phyloP scores from a whole-genome alignment of 169 alveolate genomes.

The Plasmodium adleri region DNA sequence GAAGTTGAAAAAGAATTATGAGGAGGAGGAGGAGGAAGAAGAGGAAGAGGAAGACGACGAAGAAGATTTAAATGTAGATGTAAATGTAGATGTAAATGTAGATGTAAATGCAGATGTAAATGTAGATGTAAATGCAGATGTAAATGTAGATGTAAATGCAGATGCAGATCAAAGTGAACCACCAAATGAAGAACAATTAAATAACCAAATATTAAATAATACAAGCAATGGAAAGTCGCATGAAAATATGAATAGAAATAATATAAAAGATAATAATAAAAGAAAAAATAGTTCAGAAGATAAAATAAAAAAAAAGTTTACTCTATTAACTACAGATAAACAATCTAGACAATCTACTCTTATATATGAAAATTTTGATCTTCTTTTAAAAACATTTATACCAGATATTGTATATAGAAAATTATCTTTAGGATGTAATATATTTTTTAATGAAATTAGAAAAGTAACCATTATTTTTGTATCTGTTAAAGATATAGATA shows the following conservation, averaged over 20 bases:
- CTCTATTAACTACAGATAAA: neutral
- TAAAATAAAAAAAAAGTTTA: neutral
- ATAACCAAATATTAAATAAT: neutral
- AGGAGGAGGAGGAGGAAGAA: slow-evolving; percentile 7
- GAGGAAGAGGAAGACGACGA: neutral
- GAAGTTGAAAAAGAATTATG: slow-evolving; percentile 8
- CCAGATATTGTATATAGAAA: slow-evolving; percentile 85
- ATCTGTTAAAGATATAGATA: slow-evolving; percentile 84
- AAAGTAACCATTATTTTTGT: slow-evolving; percentile 85
- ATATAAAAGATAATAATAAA: neutral
- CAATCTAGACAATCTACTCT: neutral
- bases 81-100: too few relatives aligned
- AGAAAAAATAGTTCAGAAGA: neutral
- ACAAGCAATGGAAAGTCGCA: neutral
- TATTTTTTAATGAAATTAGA: slow-evolving; percentile 87
- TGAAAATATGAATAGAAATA: neutral
- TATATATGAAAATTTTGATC: slow-evolving; percentile 70
- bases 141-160: too few relatives aligned
- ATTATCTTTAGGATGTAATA: slow-evolving; percentile 82
- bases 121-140: too few relatives aligned
- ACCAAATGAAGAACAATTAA: too few relatives aligned
- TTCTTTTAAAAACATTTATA: slow-evolving; percentile 80
- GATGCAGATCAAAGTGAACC: too few relatives aligned
- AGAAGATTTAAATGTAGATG: neutral
- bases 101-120: too few relatives aligned